Conservation (phyloP, 2,329 filamentous ascomycete species). For the Diaporthe nobilis region DNA sequence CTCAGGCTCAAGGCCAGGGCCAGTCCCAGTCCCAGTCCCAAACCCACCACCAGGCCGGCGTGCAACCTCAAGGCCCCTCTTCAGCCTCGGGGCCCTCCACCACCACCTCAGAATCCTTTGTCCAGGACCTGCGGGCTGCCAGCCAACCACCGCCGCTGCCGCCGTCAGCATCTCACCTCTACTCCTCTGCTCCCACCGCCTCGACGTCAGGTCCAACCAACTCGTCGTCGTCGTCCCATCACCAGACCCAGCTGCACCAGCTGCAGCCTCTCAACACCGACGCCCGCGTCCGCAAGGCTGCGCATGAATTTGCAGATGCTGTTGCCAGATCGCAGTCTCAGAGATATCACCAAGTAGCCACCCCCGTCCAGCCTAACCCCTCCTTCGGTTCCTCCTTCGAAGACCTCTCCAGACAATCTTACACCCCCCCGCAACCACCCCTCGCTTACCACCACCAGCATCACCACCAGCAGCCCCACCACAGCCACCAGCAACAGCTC, state of each 20-base stretch:
- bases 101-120: constrained; percentile 48
- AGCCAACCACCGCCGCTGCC: constrained; percentile 42
- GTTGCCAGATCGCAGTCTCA: constrained; percentile 68
- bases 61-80: constrained; percentile 42
- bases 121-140: constrained; percentile 39
- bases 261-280: constrained; percentile 48
- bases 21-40: constrained; percentile 46
- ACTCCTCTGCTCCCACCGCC: constrained; percentile 44
- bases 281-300: constrained; percentile 52
- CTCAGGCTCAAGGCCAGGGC: constrained; percentile 46
- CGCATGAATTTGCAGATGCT: constrained; percentile 62
- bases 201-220: constrained; percentile 35
- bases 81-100: constrained; percentile 51
- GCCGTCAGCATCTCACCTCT: constrained; percentile 43
- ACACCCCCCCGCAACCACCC: constrained; percentile 26
- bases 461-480: constrained; percentile 39
- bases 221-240: constrained; percentile 14
- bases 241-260: constrained; percentile 38
- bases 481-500: constrained; percentile 50
- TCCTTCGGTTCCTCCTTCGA: constrained; percentile 40
- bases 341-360: constrained; percentile 55
- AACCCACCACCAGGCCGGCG: constrained; percentile 46
- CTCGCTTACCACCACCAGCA: constrained; percentile 40
- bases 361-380: constrained; percentile 43
- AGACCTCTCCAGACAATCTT: constrained; percentile 33